Percentiles rank a stretch among this genome's conserved stretches.
These are phyloP conservation scores for Macrolepiota albuminosa DNA, from an alignment of 768 basidiomycete species.

Conservation along the genomic window DNA sequence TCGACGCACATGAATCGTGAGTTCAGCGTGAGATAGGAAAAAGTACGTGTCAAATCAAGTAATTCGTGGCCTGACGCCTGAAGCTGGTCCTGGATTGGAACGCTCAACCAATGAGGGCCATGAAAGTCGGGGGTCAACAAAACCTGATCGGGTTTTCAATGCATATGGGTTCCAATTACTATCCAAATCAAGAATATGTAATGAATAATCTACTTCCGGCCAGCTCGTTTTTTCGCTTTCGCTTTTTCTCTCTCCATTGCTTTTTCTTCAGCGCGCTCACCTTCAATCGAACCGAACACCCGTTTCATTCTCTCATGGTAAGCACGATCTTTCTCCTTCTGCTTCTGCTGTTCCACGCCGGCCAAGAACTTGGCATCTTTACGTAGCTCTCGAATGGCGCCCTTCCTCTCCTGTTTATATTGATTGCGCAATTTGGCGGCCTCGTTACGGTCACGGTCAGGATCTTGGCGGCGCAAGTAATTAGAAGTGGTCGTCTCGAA, in stretches of 20 bases:
- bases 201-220: slow-evolving; percentile 51
- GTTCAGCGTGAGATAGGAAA: not conserved
- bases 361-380: slow-evolving; percentile 96
- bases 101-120: not conserved
- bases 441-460: slow-evolving; percentile 88
- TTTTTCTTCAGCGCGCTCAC: slow-evolving; percentile 94
- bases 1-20: slow-evolving; percentile 9
- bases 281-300: slow-evolving; percentile 71
- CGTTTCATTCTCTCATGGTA: slow-evolving; percentile 84
- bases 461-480: slow-evolving; percentile 78
- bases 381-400: slow-evolving; percentile 91
- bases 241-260: slow-evolving; percentile 80
- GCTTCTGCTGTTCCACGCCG: slow-evolving; percentile 77
- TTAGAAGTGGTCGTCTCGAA: slow-evolving; percentile 78
- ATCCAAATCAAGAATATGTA: slow-evolving; percentile 5
- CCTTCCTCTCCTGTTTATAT: slow-evolving; percentile 94
- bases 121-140: not conserved
- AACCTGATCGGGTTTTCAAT: not conserved
- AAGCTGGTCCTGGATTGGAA: not conserved
- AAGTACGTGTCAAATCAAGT: slow-evolving; percentile 3
- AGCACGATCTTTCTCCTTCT: slow-evolving; percentile 74
- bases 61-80: not conserved
- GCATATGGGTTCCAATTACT: too few species aligned
- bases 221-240: slow-evolving; percentile 71
- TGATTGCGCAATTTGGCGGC: slow-evolving; percentile 79